Evolutionary conservation across 2,329 filamentous ascomycete species (phyloP).

Genomic region (Xylaria sp.): DNA sequence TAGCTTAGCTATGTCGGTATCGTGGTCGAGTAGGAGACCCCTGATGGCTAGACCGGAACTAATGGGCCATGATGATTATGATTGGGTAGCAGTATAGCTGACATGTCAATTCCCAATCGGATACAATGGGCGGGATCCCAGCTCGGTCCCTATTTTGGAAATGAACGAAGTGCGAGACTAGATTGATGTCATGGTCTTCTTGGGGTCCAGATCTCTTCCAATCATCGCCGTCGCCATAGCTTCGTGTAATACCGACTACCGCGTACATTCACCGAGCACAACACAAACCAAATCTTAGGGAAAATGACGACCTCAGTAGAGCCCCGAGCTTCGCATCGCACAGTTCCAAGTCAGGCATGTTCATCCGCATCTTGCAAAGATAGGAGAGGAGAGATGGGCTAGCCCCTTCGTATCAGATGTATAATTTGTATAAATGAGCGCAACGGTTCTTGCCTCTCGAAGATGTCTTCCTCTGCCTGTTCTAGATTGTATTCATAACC

Average conservation of each 20-base stretch:
- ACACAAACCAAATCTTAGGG: background rate
- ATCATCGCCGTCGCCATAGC: background rate
- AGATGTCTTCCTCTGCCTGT: background rate
- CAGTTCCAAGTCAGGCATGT: background rate
- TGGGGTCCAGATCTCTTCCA: constrained; percentile 3
- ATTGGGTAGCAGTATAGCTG: background rate
- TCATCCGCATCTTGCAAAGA: background rate
- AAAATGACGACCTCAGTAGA: background rate
- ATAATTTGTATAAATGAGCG: background rate
- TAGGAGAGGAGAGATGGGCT: background rate
- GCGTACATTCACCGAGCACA: background rate
- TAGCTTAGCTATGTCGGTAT: background rate
- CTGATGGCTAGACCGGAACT: background rate
- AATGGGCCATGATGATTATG: background rate
- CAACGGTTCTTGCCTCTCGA: background rate
- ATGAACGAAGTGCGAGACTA: constrained; percentile 27
- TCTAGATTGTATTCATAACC: background rate
- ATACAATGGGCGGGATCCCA: background rate
- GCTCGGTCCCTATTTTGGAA: constrained; percentile 18
- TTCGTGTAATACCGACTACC: background rate
- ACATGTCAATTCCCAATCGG: background rate
- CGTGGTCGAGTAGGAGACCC: background rate
- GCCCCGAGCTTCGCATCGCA: background rate
- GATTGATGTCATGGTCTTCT: background rate
- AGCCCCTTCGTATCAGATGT: background rate